phyloP scores from a whole-genome alignment of 139 green algal genomes.

The Diplosphaera chodatii region DNA sequence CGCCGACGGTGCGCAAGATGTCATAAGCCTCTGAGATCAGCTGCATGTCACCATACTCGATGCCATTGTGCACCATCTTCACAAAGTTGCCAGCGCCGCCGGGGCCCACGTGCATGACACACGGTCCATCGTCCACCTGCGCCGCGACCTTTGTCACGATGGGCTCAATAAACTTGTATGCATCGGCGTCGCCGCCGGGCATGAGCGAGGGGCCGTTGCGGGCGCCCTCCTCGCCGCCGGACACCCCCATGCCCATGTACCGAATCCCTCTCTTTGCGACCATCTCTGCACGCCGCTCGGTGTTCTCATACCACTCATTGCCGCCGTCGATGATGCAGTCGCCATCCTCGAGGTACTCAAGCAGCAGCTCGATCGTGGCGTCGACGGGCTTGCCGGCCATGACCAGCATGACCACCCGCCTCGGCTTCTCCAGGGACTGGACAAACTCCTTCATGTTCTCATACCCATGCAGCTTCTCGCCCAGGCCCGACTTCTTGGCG shows the following conservation, averaged over 20 bases:
- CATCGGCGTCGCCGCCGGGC: slow-evolving; percentile 88
- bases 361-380: slow-evolving; percentile 82
- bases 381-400: slow-evolving; percentile 95
- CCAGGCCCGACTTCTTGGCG: slow-evolving; percentile 87
- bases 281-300: slow-evolving; percentile 72
- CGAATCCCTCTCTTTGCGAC: slow-evolving; percentile 80
- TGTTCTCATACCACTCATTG: slow-evolving; percentile 99
- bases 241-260: slow-evolving; percentile 98
- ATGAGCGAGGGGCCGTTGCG: slow-evolving; percentile 94
- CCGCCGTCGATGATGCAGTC: slow-evolving; percentile 98
- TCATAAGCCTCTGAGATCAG: slow-evolving; percentile 98
- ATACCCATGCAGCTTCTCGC: slow-evolving; percentile 80
- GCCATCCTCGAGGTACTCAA: slow-evolving; percentile 83
- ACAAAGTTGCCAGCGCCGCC: slow-evolving; percentile 93
- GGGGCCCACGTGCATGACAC: slow-evolving; percentile 78
- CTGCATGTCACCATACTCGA: slow-evolving; percentile 99
- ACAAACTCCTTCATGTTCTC: slow-evolving; percentile 93
- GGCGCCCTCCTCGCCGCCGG: slow-evolving; percentile 94
- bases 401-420: slow-evolving; percentile 95
- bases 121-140: slow-evolving; percentile 85
- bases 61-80: slow-evolving; percentile 99
- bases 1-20: slow-evolving; percentile 89
- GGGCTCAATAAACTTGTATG: slow-evolving; percentile 75
- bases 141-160: slow-evolving; percentile 92
- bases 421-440: slow-evolving; percentile 80